Evolutionary conservation across 768 basidiomycete species (phyloP).

Genomic region (Clitopilus hobsonii): DNA sequence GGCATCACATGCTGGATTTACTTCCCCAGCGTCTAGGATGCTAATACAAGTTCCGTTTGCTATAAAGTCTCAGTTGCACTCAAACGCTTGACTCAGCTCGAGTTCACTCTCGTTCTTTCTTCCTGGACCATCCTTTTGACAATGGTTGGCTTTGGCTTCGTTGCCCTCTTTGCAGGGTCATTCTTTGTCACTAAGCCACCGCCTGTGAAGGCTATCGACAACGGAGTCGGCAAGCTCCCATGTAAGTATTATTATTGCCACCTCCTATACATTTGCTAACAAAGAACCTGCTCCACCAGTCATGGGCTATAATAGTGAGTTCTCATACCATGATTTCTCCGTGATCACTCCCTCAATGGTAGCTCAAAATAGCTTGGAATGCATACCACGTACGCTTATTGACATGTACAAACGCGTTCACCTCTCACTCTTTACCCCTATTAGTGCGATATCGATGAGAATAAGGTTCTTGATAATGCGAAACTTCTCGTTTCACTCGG

Average conservation of each 20-base stretch:
- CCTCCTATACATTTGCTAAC: not conserved
- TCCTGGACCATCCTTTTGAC: conserved; percentile 1
- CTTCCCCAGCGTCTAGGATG: not conserved
- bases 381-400: conserved; percentile 51
- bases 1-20: not conserved
- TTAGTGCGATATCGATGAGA: conserved; percentile 58
- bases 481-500: conserved; percentile 54
- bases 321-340: not conserved
- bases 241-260: not conserved
- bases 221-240: not conserved
- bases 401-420: not conserved
- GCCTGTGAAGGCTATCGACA: not conserved
- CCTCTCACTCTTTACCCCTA: conserved; percentile 10
- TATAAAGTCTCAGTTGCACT: not conserved
- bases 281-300: conserved; percentile 29
- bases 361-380: conserved; percentile 55
- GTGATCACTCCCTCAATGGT: not conserved
- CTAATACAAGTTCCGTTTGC: not conserved
- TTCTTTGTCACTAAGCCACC: not conserved
- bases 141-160: not conserved
- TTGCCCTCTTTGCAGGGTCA: not conserved
- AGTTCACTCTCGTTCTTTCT: not conserved
- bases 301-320: conserved; percentile 62
- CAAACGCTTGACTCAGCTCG: not conserved
- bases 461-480: conserved; percentile 45